Conservation (phyloP, 1,284 basidiomycete genomes). For the Vanrija sp. region DNA sequence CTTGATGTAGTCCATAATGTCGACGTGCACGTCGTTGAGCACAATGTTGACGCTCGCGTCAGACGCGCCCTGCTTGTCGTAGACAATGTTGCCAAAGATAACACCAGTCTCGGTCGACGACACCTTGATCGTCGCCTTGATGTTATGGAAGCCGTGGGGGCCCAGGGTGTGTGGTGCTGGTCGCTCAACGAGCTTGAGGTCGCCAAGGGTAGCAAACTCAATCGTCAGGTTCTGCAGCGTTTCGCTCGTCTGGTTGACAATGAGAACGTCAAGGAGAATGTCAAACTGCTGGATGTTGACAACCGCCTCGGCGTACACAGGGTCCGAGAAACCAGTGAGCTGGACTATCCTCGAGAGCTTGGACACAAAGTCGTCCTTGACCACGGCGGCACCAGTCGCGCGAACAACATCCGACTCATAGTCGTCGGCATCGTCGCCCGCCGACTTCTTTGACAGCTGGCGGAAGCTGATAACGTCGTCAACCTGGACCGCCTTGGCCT, state of each 20-base stretch:
- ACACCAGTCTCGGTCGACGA: slow-evolving; percentile 97
- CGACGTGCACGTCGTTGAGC: slow-evolving; percentile 95
- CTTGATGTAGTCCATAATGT: slow-evolving; percentile 99
- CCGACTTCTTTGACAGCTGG: slow-evolving; percentile 88
- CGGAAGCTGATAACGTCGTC: slow-evolving; percentile 91
- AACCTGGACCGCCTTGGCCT: slow-evolving; percentile 74
- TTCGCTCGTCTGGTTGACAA: slow-evolving; percentile 94
- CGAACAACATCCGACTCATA: slow-evolving; percentile 80
- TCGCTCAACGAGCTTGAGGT: slow-evolving; percentile 94
- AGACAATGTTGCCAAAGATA: slow-evolving; percentile 97
- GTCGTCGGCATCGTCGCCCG: slow-evolving; percentile 70
- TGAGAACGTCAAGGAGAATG: slow-evolving; percentile 89
- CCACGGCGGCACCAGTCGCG: slow-evolving; percentile 80
- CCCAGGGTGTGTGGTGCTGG: slow-evolving; percentile 89
- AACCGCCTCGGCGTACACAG: slow-evolving; percentile 96
- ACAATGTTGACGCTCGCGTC: slow-evolving; percentile 78
- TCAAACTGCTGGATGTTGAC: slow-evolving; percentile 99
- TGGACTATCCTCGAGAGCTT: slow-evolving; percentile 94
- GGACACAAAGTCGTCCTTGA: slow-evolving; percentile 92
- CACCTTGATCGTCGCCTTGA: slow-evolving; percentile 98
- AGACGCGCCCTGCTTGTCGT: slow-evolving; percentile 83
- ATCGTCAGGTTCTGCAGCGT: slow-evolving; percentile 95
- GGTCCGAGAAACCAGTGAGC: slow-evolving; percentile 96
- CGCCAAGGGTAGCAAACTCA: slow-evolving; percentile 96
- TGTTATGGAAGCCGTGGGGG: slow-evolving; percentile 95